Percentiles rank a stretch among this genome's conserved stretches.
Evolutionary conservation across 495 filamentous ascomycete genomes (phyloP).

Genomic region (Penicillium pancosmium): DNA sequence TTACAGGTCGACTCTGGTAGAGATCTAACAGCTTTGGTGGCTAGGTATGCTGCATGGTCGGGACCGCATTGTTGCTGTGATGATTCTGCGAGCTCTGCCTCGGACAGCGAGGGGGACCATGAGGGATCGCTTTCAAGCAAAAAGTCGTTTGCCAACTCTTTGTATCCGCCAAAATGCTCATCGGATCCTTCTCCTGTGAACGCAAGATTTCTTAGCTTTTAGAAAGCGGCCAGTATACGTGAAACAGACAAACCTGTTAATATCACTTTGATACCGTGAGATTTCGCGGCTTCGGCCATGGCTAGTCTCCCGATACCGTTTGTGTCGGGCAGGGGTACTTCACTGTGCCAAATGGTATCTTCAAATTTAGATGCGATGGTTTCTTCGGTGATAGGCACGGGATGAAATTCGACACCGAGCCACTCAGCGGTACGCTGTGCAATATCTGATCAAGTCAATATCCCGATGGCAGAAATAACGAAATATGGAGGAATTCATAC

Average conservation of each 20-base stretch:
- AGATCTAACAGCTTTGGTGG: neutral
- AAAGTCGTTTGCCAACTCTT: constrained; percentile 41
- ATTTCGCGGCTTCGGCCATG: constrained; percentile 42
- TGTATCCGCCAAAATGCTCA: constrained; percentile 57
- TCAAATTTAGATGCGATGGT: constrained; percentile 47
- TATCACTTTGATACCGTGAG: constrained; percentile 51
- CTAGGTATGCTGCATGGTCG: neutral
- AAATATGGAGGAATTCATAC: constrained; percentile 20
- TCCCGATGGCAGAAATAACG: neutral
- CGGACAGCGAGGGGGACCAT: constrained; percentile 26
- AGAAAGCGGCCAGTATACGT: neutral
- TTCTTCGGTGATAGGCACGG: constrained; percentile 47
- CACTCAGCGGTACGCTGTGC: constrained; percentile 53
- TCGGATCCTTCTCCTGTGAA: constrained; percentile 53
- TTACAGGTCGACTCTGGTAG: neutral
- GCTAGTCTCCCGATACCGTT: constrained; percentile 51
- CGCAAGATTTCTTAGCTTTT: neutral
- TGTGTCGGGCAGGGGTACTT: constrained; percentile 22
- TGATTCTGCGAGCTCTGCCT: constrained; percentile 12
- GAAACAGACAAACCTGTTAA: constrained; percentile 27
- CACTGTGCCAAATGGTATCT: constrained; percentile 52
- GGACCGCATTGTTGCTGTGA: neutral
- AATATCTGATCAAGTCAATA: constrained; percentile 33
- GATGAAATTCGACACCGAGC: constrained; percentile 49
- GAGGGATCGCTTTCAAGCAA: constrained; percentile 48